Evolutionary conservation across 2,329 filamentous ascomycete genomes (phyloP).

Genomic region (Fusarium torreyae): DNA sequence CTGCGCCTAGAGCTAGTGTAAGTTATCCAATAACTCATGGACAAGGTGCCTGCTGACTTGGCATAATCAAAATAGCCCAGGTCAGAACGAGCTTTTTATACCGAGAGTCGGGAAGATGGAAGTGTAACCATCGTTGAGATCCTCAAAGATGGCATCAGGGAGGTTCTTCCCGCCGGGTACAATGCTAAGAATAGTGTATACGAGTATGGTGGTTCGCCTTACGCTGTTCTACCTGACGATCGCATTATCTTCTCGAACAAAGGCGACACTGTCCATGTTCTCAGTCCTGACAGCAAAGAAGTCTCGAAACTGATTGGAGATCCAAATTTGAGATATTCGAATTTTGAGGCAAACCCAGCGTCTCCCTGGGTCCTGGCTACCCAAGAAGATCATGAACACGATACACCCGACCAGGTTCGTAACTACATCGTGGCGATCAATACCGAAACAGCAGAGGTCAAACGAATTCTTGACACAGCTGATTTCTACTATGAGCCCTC

Average conservation of each 20-base stretch:
- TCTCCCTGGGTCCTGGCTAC: slow-evolving; percentile 64
- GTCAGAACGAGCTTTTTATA: slow-evolving; percentile 56
- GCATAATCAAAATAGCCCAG: slow-evolving; percentile 37
- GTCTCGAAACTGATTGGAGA: slow-evolving; percentile 54
- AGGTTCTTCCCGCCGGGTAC: slow-evolving; percentile 61
- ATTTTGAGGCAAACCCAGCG: slow-evolving; percentile 61
- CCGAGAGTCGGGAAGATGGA: slow-evolving; percentile 58
- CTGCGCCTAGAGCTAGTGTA: slow-evolving; percentile 57
- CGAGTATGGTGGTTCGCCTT: slow-evolving; percentile 67
- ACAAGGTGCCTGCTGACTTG: not conserved
- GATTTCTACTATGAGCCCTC: slow-evolving; percentile 69
- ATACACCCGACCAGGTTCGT: slow-evolving; percentile 52
- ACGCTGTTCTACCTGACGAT: slow-evolving; percentile 57
- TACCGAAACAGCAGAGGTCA: slow-evolving; percentile 58
- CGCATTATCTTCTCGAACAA: slow-evolving; percentile 64
- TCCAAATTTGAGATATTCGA: slow-evolving; percentile 59
- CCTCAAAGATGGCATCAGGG: slow-evolving; percentile 50
- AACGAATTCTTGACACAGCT: slow-evolving; percentile 58
- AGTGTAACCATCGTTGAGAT: slow-evolving; percentile 62
- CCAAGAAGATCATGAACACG: slow-evolving; percentile 65
- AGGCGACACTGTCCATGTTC: slow-evolving; percentile 60
- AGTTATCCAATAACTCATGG: slow-evolving; percentile 2
- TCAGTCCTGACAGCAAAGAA: slow-evolving; percentile 57
- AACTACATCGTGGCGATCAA: slow-evolving; percentile 61
- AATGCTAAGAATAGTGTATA: slow-evolving; percentile 64